Evolutionary conservation across 2,329 filamentous ascomycete genomes (phyloP).

Genomic region (Torrubiella hemipterigena): DNA sequence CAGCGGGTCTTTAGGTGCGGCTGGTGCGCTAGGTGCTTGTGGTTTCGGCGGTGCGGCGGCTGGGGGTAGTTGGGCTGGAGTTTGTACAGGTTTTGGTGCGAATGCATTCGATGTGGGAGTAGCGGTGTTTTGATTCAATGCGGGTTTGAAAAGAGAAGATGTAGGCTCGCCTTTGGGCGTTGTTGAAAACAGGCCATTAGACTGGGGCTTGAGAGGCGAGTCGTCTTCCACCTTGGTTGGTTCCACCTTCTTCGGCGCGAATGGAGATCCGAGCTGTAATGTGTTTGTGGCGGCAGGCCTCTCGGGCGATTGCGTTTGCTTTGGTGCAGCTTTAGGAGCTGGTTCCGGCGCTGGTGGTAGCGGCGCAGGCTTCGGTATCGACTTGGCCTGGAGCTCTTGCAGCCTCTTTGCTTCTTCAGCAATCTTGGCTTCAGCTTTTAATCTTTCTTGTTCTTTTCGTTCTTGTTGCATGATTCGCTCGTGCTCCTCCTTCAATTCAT

Average conservation of each 20-base stretch:
- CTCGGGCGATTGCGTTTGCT: too few species aligned
- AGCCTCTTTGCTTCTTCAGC: slow-evolving; percentile 34
- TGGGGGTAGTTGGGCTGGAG: neutral
- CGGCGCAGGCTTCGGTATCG: slow-evolving; percentile 30
- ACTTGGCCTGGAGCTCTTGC: slow-evolving; percentile 32
- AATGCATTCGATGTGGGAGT: too few species aligned
- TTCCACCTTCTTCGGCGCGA: slow-evolving; percentile 7
- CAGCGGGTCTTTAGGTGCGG: slow-evolving; percentile 4
- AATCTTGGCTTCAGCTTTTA: slow-evolving; percentile 30
- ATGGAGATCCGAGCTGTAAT: too few species aligned
- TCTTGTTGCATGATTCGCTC: slow-evolving; percentile 30
- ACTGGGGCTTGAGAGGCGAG: slow-evolving; percentile 5
- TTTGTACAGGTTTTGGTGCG: neutral
- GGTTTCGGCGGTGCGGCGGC: slow-evolving; percentile 7
- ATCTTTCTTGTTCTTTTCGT: slow-evolving; percentile 31
- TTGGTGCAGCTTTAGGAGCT: slow-evolving; percentile 9
- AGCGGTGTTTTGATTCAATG: slow-evolving; percentile 8
- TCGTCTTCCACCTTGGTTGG: slow-evolving; percentile 7
- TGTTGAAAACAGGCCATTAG: slow-evolving; percentile 12
- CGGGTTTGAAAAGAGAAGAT: neutral
- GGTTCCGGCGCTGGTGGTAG: slow-evolving; percentile 9
- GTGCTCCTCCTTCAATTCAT: slow-evolving; percentile 33
- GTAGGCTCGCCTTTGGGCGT: slow-evolving; percentile 11
- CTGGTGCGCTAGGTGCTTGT: slow-evolving; percentile 4
- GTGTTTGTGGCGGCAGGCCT: too few species aligned